Base-by-base conservation (phyloP, 768 basidiomycete species). In the Leccinum barrowsii region DNA sequence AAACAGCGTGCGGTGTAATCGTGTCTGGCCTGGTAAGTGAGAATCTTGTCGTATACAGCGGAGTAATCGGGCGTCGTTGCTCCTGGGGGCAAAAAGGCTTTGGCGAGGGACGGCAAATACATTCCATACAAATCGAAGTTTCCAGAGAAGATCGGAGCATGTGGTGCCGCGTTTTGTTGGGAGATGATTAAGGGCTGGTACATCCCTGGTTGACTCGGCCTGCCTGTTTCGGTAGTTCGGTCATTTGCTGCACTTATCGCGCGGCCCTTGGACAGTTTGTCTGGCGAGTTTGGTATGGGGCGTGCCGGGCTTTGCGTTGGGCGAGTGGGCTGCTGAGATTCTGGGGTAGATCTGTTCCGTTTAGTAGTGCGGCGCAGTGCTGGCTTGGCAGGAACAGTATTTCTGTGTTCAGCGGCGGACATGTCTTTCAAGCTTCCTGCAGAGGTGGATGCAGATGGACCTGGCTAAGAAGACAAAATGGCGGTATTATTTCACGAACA, bases 71-170 rank as follows among this genome's bases (percentile, higher is more conserved):
- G 70, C 6, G 62, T 50, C 19, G 62, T 62, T n/a, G 62, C 67
- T 13, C 67, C 70, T 4, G 55, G 30, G 1, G 75, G 74, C 13
- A 70, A 54, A 61, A 71, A 77, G 42, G 70, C 66, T 22, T 69
- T 70, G 60, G 63, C 52, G 28, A 77, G 71, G 61, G 72, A 74
- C 2, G 75, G 72, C 22, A 78, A 62, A 42, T 70, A 68, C 75
- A 76, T 77, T 17, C 66, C 68, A 56, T 78, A 77, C 34, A 77
- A 47, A 64, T 77, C 77, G 46, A 78, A 76, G 44, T 70, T 77
- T 5, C 77, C 76, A 7, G 68, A 65, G 22, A 73, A 63, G 10
- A 51, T 47, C 2, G 65, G 66, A 11, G 51, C 19, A n/a, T 35
- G 58, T 3, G 56, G 47, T 32, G 60, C 13, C n/a, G 52, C n/a